Evolutionary conservation across 2,329 filamentous ascomycete genomes (phyloP), one percentile per base, ranked within the genome.

Genomic region (Fusarium multiceps): DNA sequence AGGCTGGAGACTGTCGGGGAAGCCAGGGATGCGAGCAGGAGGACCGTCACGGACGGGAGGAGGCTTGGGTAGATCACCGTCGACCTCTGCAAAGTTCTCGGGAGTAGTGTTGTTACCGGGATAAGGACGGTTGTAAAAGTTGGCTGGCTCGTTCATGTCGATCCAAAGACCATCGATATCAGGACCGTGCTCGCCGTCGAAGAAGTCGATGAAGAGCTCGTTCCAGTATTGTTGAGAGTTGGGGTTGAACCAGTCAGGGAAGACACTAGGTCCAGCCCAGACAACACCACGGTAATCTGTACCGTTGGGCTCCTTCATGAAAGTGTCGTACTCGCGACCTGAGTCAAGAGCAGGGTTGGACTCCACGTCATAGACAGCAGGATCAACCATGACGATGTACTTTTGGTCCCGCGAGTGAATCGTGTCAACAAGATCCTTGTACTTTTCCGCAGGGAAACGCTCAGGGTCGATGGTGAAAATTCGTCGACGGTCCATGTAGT

Each of bases 161-260:
- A 92, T 92, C 90, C 92, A 94, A 3, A 94, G 81, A 3, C 86
- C 92, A 67, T 94, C 92, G 50, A 94, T 90, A 69, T 94, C 87
- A 7, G 94, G 84, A 14, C 92, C 92, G 2, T 81, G 84, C 0
- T 87, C 81, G 0, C 87, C 80, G 60, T 85, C 79, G 78, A 94
- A 93, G 81, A 92, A 93, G 0, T 75, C 76, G 1, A 73, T 74
- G 71, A 95, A 90, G 73, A 94, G 87, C 3, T 84, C 82, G 50
- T 87, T 88, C 92, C 92, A 95, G 78, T 89, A 96, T 2, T 81
- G 72, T 56, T 89, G 84, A 2, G 88, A 87, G 34, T 87, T 86
- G 2, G 85, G 83, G 27, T 89, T 81, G 75, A 94, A 93, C 92
- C 92, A 95, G 75, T 95, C 93, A 0, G 91, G 91, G 78, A 89